These are phyloP conservation scores for Fraxinus floribunda DNA, from an alignment of 305 asterid species.

Conservation along the genomic window DNA sequence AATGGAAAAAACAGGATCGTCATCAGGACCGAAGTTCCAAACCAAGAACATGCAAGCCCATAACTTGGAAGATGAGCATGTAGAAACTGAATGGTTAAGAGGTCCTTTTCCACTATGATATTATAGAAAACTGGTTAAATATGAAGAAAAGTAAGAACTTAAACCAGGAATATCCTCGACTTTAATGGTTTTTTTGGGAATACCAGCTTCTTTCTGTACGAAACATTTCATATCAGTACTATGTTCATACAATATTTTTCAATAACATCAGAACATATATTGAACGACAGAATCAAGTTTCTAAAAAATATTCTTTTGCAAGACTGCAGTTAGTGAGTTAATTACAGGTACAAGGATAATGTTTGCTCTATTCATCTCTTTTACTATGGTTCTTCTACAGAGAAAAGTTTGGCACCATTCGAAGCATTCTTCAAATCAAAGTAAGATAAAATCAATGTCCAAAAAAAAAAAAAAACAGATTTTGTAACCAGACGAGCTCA, in stretches of 20 bases:
- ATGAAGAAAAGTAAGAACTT: constrained; percentile 39
- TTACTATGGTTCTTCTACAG: neutral
- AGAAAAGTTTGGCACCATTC: neutral
- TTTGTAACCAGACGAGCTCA: neutral
- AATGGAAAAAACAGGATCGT: neutral
- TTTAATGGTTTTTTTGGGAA: constrained; percentile 73
- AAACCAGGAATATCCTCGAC: constrained; percentile 91
- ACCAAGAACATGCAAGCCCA: constrained; percentile 3
- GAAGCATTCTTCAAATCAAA: neutral
- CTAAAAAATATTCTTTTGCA: neutral
- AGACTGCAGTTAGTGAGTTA: neutral
- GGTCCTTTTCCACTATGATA: neutral
- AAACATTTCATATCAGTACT: constrained; percentile 21
- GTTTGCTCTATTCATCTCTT: neutral
- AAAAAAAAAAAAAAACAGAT: neutral
- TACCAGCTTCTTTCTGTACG: constrained; percentile 86
- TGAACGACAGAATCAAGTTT: neutral
- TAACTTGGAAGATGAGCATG: neutral
- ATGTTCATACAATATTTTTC: neutral
- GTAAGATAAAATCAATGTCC: constrained; percentile 6
- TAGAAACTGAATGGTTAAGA: neutral
- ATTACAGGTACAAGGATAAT: neutral
- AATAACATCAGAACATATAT: neutral
- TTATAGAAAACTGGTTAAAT: constrained; percentile 7
- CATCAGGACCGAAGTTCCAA: neutral